Conservation (phyloP, 2,329 filamentous ascomycete species). For the Grosmannia penicillata region DNA sequence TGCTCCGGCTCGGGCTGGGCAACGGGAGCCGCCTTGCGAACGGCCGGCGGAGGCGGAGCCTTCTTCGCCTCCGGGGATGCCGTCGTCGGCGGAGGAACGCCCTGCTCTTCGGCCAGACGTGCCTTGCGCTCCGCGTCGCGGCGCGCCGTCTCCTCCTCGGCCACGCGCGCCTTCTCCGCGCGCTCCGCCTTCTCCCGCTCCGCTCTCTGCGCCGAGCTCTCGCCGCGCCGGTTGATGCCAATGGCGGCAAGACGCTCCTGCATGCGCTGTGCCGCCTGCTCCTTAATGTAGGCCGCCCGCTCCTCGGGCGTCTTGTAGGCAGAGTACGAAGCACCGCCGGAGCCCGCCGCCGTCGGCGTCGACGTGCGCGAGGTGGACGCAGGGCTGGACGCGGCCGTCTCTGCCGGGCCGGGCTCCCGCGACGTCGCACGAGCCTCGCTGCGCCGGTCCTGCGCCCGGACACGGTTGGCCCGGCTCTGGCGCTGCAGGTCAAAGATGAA, state of each 20-base stretch:
- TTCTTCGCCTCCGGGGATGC: conserved; percentile 39
- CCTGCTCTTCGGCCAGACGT: conserved; percentile 66
- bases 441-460: conserved; percentile 45
- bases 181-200: conserved; percentile 82
- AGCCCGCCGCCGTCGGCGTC: conserved; percentile 30
- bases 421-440: conserved; percentile 15
- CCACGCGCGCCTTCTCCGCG: conserved; percentile 73
- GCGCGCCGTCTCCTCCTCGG: conserved; percentile 85
- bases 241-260: conserved; percentile 87
- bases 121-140: conserved; percentile 78
- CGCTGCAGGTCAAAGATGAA: conserved; percentile 96
- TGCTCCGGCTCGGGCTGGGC: conserved; percentile 51
- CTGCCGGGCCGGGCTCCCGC: neutral
- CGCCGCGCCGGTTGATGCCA: conserved; percentile 76
- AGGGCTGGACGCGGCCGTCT: conserved; percentile 18
- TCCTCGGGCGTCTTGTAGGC: conserved; percentile 87
- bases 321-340: conserved; percentile 53
- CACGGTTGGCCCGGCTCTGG: conserved; percentile 60
- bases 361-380: conserved; percentile 25
- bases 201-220: conserved; percentile 67
- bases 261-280: conserved; percentile 94
- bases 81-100: conserved; percentile 29
- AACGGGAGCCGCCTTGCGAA: conserved; percentile 13
- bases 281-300: conserved; percentile 87
- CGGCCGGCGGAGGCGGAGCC: conserved; percentile 50